Conservation (phyloP, 2,329 filamentous ascomycete species). For the Aspergillus versicolor region DNA sequence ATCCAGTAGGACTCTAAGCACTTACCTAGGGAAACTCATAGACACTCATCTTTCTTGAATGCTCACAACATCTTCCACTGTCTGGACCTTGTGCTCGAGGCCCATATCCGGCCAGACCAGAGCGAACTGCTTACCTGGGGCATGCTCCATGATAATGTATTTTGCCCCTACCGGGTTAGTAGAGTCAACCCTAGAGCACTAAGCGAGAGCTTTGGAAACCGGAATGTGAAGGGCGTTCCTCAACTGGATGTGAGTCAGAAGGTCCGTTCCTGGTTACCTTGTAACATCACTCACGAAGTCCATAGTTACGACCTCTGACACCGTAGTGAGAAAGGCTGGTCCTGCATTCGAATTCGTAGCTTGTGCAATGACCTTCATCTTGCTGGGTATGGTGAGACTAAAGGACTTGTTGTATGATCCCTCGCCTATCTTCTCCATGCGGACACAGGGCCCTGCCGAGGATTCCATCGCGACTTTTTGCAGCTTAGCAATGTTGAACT, state of each 20-base stretch:
- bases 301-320: slow-evolving; percentile 25
- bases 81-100: slow-evolving; percentile 14
- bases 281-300: slow-evolving; percentile 20
- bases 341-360: slow-evolving; percentile 25
- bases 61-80: slow-evolving; percentile 31
- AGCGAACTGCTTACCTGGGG: slow-evolving; percentile 25
- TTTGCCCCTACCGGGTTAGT: slow-evolving; percentile 24
- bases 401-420: slow-evolving; percentile 37
- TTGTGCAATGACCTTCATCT: slow-evolving; percentile 18
- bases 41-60: slow-evolving; percentile 41
- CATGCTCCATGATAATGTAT: slow-evolving; percentile 33
- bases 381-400: slow-evolving; percentile 23
- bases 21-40: slow-evolving; percentile 34
- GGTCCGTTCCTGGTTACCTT: slow-evolving; percentile 14
- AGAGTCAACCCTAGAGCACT: slow-evolving; percentile 15
- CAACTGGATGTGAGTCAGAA: slow-evolving; percentile 17
- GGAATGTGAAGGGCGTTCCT: slow-evolving; percentile 17
- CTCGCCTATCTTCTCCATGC: slow-evolving; percentile 39
- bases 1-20: neutral
- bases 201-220: slow-evolving; percentile 18
- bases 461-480: slow-evolving; percentile 29
- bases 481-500: slow-evolving; percentile 37
- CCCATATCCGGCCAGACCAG: slow-evolving; percentile 28
- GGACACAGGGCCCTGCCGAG: slow-evolving; percentile 30
- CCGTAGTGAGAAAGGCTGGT: slow-evolving; percentile 20